Evolutionary conservation across 164 flowering plant species (phyloP).

Genomic region (Echeveria elegans): DNA sequence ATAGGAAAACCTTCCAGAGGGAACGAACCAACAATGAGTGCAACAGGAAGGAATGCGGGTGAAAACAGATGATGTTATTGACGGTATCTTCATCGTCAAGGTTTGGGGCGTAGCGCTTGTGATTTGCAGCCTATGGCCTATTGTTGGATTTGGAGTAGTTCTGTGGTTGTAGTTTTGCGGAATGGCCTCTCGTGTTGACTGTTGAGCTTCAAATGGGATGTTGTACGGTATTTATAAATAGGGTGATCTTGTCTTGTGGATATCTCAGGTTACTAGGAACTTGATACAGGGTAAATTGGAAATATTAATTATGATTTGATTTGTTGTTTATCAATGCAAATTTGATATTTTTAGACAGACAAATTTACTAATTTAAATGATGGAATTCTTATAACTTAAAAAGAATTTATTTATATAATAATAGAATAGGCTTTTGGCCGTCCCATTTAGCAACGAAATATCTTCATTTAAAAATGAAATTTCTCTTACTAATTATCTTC

Average conservation of each 20-base stretch:
- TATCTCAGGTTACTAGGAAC: background rate
- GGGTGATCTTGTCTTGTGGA: background rate
- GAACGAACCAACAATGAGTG: background rate
- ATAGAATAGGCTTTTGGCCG: no score
- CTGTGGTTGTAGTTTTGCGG: background rate
- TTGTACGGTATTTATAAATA: background rate
- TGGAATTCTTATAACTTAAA: no score
- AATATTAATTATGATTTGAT: no score
- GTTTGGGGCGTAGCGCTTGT: background rate
- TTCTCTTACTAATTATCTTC: no score
- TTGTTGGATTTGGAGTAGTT: background rate
- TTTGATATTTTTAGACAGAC: no score
- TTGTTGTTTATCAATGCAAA: no score
- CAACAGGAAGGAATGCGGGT: background rate
- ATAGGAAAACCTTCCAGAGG: background rate
- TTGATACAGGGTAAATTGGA: no score
- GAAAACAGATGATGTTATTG: constrained; percentile 2
- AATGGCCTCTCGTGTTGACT: background rate
- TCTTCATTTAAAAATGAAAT: no score
- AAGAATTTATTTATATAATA: no score
- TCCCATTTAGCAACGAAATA: no score
- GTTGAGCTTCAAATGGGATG: background rate
- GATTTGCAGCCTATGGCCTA: background rate
- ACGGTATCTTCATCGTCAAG: background rate
- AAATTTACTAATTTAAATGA: no score